A percentile compares a stretch with the other conserved stretches of the same genome.
These are phyloP conservation scores for Linnemannia elongata DNA, from an alignment of 192 early-diverging fungal species.

Conservation along the genomic window DNA sequence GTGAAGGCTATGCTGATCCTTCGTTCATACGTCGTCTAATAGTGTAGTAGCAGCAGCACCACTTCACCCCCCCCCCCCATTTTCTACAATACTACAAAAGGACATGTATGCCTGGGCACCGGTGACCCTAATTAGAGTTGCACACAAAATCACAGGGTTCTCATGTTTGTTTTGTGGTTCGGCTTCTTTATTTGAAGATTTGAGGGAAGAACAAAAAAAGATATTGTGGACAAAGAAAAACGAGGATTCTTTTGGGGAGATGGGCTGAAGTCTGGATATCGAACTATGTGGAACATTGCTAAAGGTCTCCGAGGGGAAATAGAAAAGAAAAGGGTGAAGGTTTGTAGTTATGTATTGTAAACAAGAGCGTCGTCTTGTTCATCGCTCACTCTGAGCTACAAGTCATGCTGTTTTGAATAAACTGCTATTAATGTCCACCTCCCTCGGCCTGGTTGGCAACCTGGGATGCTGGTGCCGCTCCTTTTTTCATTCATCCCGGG, in stretches of 20 bases:
- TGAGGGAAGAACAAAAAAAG: not conserved
- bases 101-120: too few relatives aligned
- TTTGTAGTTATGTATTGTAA: not conserved
- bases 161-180: not conserved
- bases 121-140: too few relatives aligned
- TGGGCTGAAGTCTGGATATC: not conserved
- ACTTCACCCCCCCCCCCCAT: too few relatives aligned
- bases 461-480: not conserved
- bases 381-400: conserved; percentile 6
- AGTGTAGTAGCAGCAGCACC: too few relatives aligned
- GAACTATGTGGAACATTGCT: not conserved
- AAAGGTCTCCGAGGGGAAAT: not conserved
- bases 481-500: not conserved
- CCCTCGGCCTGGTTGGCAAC: not conserved
- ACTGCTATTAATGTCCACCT: not conserved
- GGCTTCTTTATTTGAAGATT: not conserved
- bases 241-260: not conserved
- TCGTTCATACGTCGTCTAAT: too few relatives aligned
- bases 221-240: not conserved
- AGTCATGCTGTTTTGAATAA: not conserved
- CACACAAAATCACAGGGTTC: not conserved
- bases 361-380: not conserved
- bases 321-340: not conserved
- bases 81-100: too few relatives aligned
- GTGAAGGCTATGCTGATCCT: too few relatives aligned